These are phyloP conservation scores for Aureobasidium mangrovei DNA, from an alignment of 2,329 filamentous ascomycete species.

Conservation along the genomic window DNA sequence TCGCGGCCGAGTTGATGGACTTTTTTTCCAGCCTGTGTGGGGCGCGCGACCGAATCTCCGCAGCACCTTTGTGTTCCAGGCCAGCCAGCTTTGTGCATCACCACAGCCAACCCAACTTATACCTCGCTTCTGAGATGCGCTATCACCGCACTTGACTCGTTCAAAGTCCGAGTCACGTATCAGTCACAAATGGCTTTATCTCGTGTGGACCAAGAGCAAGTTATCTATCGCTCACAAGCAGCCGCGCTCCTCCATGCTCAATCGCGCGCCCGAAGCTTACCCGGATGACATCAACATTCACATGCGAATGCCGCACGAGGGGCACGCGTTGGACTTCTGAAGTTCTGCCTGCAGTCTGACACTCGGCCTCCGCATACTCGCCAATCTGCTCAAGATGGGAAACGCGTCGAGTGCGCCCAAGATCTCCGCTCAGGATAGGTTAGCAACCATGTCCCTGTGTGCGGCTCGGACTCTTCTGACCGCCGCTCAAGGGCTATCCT, in stretches of 20 bases:
- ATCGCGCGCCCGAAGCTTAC: not conserved
- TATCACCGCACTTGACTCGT: not conserved
- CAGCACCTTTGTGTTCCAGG: constrained; percentile 6
- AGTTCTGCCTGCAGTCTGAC: not conserved
- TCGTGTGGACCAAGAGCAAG: no score
- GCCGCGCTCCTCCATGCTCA: not conserved
- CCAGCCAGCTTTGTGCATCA: not conserved
- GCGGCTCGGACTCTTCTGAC: constrained; percentile 11
- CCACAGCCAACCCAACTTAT: not conserved
- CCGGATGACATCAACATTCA: constrained; percentile 13
- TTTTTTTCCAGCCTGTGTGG: constrained; percentile 9
- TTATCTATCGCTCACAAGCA: no score
- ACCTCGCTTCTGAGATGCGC: not conserved
- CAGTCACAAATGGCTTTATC: not conserved
- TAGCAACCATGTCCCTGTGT: no score
- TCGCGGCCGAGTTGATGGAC: not conserved
- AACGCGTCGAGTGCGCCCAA: constrained; percentile 51
- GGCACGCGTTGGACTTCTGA: not conserved
- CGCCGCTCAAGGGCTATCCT: constrained; percentile 67
- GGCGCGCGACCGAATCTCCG: not conserved
- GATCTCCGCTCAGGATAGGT: constrained; percentile 29
- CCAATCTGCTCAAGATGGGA: constrained; percentile 43
- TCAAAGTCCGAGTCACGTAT: not conserved
- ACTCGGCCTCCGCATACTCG: not conserved
- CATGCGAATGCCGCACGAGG: not conserved